Conservation (phyloP, 371 early-diverging fungal species). For the Mortierella sp. region DNA sequence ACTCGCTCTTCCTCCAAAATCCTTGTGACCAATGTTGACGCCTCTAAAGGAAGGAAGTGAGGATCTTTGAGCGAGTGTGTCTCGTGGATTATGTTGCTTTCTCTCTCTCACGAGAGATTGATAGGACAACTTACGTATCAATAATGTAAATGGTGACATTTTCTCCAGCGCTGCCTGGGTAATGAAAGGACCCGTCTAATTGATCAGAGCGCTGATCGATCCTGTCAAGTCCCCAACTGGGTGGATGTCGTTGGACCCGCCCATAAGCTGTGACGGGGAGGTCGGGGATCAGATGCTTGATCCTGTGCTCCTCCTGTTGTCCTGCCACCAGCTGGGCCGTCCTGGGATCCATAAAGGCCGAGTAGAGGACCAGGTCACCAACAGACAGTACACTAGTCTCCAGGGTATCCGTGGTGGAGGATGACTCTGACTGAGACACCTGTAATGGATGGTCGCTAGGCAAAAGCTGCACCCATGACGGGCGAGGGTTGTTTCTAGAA, state of each 20-base stretch:
- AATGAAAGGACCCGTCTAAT: conserved; percentile 36
- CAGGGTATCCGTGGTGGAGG: too few relatives aligned
- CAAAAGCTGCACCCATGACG: conserved; percentile 16
- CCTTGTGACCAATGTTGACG: conserved; percentile 66
- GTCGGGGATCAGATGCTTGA: conserved; percentile 42
- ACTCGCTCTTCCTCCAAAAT: conserved; percentile 75
- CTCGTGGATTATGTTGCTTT: neutral
- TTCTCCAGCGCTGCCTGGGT: conserved; percentile 54
- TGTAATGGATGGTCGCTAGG: too few relatives aligned
- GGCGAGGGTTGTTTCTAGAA: neutral
- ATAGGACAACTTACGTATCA: conserved; percentile 62
- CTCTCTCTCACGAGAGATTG: neutral
- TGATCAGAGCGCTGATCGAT: conserved; percentile 51
- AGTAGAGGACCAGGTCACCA: conserved; percentile 34
- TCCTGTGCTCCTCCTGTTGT: conserved; percentile 20
- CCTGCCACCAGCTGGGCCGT: conserved; percentile 18
- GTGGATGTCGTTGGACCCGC: conserved; percentile 30
- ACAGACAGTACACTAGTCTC: conserved; percentile 1
- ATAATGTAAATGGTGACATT: conserved; percentile 78
- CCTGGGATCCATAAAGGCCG: conserved; percentile 31
- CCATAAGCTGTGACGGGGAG: conserved; percentile 29
- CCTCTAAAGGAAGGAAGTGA: conserved; percentile 51
- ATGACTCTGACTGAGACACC: too few relatives aligned
- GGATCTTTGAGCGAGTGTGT: neutral
- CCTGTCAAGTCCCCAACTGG: conserved; percentile 54